Conservation (phyloP, 805 yeast genomes). For the Lachancea thermotolerans region DNA sequence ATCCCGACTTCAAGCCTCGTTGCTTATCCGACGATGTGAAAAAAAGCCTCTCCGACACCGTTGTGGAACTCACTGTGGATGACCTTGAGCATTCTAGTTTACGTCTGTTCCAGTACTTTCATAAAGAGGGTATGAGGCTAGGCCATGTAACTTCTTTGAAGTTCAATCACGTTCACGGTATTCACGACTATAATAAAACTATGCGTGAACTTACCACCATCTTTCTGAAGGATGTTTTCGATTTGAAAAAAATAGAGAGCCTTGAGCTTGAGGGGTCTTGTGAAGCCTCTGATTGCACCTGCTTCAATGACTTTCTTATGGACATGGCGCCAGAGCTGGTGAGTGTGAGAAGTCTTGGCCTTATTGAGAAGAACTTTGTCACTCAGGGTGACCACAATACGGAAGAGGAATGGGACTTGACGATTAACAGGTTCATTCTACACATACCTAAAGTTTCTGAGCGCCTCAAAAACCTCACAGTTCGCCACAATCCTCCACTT, state of each 20-base stretch:
- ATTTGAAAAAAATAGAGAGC: constrained; percentile 29
- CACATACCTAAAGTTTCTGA: constrained; percentile 28
- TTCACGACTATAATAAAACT: constrained; percentile 35
- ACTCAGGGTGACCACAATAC: constrained; percentile 38
- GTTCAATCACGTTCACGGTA: constrained; percentile 42
- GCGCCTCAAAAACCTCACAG: constrained; percentile 37
- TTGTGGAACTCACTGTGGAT: constrained; percentile 28
- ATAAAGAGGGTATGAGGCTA: constrained; percentile 11
- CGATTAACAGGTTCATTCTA: constrained; percentile 38
- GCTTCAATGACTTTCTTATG: constrained; percentile 39
- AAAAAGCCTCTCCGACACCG: constrained; percentile 3
- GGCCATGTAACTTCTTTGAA: constrained; percentile 30
- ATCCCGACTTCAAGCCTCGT: constrained; percentile 6
- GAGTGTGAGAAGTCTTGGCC: constrained; percentile 20
- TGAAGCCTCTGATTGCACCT: constrained; percentile 39
- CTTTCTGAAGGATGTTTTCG: constrained; percentile 29
- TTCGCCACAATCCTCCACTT: constrained; percentile 53
- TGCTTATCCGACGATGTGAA: constrained; percentile 6
- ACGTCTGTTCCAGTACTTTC: constrained; percentile 28
- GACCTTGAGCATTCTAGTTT: constrained; percentile 34
- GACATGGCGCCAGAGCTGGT: constrained; percentile 32
- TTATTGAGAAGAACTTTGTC: constrained; percentile 33
- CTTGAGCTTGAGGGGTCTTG: constrained; percentile 53
- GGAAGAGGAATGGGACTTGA: constrained; percentile 50
- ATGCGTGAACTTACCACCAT: constrained; percentile 28